Conservation (phyloP, 768 basidiomycete genomes). For the Suillus sp. region DNA sequence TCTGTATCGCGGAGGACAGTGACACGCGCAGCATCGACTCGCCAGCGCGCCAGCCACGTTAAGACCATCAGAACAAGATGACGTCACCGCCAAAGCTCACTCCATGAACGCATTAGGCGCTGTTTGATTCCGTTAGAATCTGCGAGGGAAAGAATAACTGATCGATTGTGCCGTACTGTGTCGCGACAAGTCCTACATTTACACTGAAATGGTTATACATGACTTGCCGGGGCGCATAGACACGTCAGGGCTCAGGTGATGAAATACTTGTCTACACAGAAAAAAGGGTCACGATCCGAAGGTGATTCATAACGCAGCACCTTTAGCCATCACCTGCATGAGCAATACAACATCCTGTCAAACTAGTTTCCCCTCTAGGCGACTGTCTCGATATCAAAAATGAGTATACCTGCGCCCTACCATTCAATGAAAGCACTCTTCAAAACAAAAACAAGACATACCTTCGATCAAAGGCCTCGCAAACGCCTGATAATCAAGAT, state of each 20-base stretch:
- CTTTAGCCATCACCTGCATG: constrained; percentile 11
- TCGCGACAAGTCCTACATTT: too few relatives aligned
- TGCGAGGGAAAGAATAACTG: neutral
- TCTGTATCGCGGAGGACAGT: neutral
- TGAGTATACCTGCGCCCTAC: constrained; percentile 19
- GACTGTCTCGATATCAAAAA: constrained; percentile 25
- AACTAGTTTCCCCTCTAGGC: constrained; percentile 12
- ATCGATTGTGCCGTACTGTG: too few relatives aligned
- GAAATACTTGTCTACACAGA: neutral
- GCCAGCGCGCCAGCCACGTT: too few relatives aligned
- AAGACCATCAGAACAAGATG: too few relatives aligned
- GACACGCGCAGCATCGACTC: neutral
- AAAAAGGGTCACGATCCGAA: neutral
- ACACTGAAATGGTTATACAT: neutral
- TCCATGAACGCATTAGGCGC: constrained; percentile 8
- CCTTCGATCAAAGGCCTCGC: constrained; percentile 23
- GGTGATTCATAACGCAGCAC: constrained; percentile 6
- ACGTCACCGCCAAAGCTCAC: neutral
- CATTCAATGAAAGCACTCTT: neutral
- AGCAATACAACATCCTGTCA: neutral
- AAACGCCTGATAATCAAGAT: constrained; percentile 14
- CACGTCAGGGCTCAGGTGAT: neutral
- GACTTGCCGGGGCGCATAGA: neutral
- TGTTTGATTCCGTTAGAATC: constrained; percentile 4
- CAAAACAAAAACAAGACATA: neutral